Conservation (phyloP, 345 rosid species). For the Rhizophora mangle region DNA sequence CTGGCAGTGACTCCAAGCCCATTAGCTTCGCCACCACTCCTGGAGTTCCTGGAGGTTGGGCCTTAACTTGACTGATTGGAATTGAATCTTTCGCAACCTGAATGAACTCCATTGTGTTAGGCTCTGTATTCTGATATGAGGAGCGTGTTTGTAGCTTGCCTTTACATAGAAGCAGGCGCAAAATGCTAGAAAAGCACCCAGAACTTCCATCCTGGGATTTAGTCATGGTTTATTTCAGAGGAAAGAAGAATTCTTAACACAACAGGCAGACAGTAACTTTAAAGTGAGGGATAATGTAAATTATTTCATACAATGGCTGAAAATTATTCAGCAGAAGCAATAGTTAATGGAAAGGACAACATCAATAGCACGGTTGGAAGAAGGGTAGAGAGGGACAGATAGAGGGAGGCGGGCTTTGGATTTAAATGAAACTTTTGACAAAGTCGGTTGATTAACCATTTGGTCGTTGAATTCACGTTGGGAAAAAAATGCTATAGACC, state of each 20-base stretch:
- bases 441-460: conserved; percentile 17
- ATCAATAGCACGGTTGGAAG: background rate
- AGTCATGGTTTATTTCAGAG: conserved; percentile 23
- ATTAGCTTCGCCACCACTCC: conserved; percentile 82
- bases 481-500: conserved; percentile 1
- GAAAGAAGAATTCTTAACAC: background rate
- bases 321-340: background rate
- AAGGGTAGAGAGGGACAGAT: background rate
- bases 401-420: conserved; percentile 25
- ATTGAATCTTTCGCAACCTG: conserved; percentile 21
- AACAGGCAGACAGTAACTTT: background rate
- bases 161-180: conserved; percentile 60
- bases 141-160: conserved; percentile 74
- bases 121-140: conserved; percentile 36
- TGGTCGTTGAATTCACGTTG: conserved; percentile 42
- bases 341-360: background rate
- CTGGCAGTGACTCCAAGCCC: conserved; percentile 74
- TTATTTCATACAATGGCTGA: background rate
- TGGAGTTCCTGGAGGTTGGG: conserved; percentile 30
- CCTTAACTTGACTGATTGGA: background rate
- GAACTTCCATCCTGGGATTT: conserved; percentile 33
- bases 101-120: conserved; percentile 15
- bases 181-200: conserved; percentile 61
- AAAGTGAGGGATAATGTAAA: background rate
- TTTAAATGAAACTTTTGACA: conserved; percentile 19